Conservation (phyloP, 495 filamentous ascomycete genomes). For the Paragyromitra xinjiangensis region DNA sequence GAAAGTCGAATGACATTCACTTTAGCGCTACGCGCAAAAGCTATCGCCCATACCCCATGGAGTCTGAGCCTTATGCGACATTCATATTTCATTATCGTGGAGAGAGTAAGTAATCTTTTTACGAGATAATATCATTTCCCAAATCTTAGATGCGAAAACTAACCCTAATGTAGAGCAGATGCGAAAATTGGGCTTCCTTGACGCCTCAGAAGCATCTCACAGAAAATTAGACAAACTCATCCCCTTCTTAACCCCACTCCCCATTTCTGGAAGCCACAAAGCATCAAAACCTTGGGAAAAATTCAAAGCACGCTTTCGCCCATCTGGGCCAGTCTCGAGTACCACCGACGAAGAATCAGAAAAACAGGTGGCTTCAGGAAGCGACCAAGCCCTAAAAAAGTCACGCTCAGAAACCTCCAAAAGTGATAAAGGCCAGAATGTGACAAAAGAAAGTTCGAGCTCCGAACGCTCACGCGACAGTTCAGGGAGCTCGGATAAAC, state of each 20-base stretch:
- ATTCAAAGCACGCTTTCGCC: neutral
- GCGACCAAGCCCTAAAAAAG: neutral
- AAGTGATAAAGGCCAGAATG: neutral
- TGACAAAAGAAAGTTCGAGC: neutral
- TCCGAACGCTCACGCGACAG: neutral
- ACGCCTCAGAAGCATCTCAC: neutral
- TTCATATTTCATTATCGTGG: slow-evolving; percentile 32
- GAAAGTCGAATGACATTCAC: neutral
- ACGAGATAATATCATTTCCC: too few species aligned
- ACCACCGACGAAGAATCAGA: neutral
- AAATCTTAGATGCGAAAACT: neutral
- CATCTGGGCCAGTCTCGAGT: neutral
- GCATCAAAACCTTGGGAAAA: neutral
- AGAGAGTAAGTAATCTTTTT: slow-evolving; percentile 13
- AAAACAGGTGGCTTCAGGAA: neutral
- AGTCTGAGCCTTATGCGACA: slow-evolving; percentile 6
- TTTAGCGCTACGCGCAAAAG: slow-evolving; percentile 14
- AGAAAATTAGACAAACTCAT: slow-evolving; percentile 23
- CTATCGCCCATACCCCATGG: neutral
- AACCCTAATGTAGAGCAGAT: slow-evolving; percentile 14
- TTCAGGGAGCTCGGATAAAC: neutral
- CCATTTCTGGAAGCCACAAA: neutral
- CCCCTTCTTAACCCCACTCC: slow-evolving; percentile 21
- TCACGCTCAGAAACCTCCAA: neutral
- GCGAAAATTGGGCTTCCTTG: slow-evolving; percentile 15